Evolutionary conservation across 106 monocot species (phyloP).

Genomic region (Dioscorea alata): DNA sequence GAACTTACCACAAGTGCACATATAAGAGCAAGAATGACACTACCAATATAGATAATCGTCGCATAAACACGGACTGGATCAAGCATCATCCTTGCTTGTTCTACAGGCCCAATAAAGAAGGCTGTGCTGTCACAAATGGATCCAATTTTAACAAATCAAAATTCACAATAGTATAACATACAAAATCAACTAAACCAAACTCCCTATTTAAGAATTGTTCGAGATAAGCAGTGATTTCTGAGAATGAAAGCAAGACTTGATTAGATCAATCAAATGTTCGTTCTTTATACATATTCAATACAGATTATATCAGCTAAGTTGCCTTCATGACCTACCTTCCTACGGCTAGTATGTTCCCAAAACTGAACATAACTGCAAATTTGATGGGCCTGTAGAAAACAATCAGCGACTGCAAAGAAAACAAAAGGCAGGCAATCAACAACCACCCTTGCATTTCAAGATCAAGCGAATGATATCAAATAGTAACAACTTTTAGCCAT

Average conservation of each 20-base stretch:
- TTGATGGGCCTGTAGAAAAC: slow-evolving; percentile 77
- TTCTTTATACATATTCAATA: no score
- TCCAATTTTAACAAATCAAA: slow-evolving; percentile 8
- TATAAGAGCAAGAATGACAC: slow-evolving; percentile 74
- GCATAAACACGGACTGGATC: slow-evolving; percentile 90
- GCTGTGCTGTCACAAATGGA: slow-evolving; percentile 73
- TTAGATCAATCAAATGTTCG: no score
- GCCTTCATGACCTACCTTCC: slow-evolving; percentile 59
- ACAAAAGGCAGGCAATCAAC: slow-evolving; percentile 5
- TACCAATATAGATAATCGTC: slow-evolving; percentile 59
- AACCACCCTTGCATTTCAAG: not conserved
- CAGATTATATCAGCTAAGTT: no score
- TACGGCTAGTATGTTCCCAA: slow-evolving; percentile 86
- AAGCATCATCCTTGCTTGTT: slow-evolving; percentile 90
- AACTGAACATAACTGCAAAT: slow-evolving; percentile 86
- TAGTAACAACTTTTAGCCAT: not conserved
- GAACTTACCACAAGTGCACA: slow-evolving; percentile 72
- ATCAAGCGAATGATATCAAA: not conserved
- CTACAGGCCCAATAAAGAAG: slow-evolving; percentile 66
- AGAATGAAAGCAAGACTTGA: no score
- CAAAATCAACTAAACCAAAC: not conserved
- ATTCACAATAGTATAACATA: no score
- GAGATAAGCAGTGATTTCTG: no score
- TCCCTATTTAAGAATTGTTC: no score
- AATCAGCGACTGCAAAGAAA: slow-evolving; percentile 66